Evolutionary conservation across 768 basidiomycete species (phyloP), one percentile per base, ranked within the genome.

Genomic region (Suillus cothurnatus): DNA sequence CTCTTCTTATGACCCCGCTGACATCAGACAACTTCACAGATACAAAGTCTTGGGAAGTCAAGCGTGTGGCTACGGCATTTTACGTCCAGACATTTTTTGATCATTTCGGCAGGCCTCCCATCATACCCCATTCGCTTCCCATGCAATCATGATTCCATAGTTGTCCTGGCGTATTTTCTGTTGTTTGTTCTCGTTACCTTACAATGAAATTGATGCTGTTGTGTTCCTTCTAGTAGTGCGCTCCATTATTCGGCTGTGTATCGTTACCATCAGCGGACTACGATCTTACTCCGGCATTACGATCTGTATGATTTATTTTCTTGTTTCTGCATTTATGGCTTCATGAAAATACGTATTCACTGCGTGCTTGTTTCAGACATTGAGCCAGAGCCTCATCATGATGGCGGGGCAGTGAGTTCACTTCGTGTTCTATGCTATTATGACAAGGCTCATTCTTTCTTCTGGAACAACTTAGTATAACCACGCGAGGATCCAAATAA

Each of bases 21-120:
- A 41, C 36, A 23, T 26, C 19, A 8, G 47, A 61, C 8, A 45
- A 61, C 11, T 61, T 61, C 49, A 45, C 31, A 31, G 31, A 61
- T 56, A 56, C 32, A 4, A 15, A 56, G 1, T 41, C 32, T 12
- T 65, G 59, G 59, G 61, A 36, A 9, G 49, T 65, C 28, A 50
- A 32, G 28, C 3, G 36, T 19, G 31, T 19, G 28, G 23, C 36
- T 1, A 28, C 43, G 2, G 6, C 17, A 2, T 66, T 66, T 38
- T 66, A 66, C 11, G 4, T 49, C 3, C 61, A 66, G 17, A 55
- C 50, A 38, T 66, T 63, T 23, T 66, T 66, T 11, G 41, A 66
- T 45, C 19, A 47, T 31, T 66, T 66, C 3, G 23, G 65, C 23
- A 52, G 60, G 32, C 60, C 41, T 21, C 39, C 45, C 0, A 47